These are phyloP conservation scores for Sungouiozyma intestinalis DNA, from an alignment of 805 yeast genomes.

Conservation along the genomic window DNA sequence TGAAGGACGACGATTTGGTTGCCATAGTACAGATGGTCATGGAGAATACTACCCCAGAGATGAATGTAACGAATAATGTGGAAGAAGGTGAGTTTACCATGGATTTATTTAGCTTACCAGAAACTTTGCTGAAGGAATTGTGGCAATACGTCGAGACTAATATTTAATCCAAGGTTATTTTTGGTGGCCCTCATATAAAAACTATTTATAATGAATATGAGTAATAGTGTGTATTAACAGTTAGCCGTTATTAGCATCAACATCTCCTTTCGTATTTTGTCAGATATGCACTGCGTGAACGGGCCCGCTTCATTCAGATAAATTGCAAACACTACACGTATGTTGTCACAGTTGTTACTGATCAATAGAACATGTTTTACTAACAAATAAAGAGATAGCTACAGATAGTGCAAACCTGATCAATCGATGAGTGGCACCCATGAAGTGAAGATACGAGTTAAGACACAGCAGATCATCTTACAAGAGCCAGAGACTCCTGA, in stretches of 20 bases:
- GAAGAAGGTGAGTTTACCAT: conserved; percentile 96
- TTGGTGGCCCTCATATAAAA: too few species aligned
- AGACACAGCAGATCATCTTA: conserved; percentile 72
- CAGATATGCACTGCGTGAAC: too few species aligned
- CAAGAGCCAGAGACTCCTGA: conserved; percentile 33
- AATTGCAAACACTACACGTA: too few species aligned
- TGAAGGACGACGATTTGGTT: conserved; percentile 84
- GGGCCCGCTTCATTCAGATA: too few species aligned
- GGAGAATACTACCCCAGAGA: conserved; percentile 87
- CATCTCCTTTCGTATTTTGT: too few species aligned
- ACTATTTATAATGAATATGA: too few species aligned
- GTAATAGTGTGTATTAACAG: too few species aligned
- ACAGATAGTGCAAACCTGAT: too few species aligned
- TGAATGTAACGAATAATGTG: conserved; percentile 90
- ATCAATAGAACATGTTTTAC: too few species aligned
- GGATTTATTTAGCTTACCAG: conserved; percentile 91
- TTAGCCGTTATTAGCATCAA: too few species aligned
- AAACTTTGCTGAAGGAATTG: conserved; percentile 76
- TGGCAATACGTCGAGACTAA: conserved; percentile 90
- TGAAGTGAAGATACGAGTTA: conserved; percentile 69
- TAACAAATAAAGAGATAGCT: too few species aligned
- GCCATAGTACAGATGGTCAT: conserved; percentile 97
- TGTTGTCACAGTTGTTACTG: too few species aligned
- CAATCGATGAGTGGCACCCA: not conserved
- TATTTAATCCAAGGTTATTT: conserved; percentile 23